A percentile compares a stretch with the other conserved stretches of the same genome.
Evolutionary conservation across 2,329 filamentous ascomycete species (phyloP).

Genomic region (Dichotomopilus funicola): DNA sequence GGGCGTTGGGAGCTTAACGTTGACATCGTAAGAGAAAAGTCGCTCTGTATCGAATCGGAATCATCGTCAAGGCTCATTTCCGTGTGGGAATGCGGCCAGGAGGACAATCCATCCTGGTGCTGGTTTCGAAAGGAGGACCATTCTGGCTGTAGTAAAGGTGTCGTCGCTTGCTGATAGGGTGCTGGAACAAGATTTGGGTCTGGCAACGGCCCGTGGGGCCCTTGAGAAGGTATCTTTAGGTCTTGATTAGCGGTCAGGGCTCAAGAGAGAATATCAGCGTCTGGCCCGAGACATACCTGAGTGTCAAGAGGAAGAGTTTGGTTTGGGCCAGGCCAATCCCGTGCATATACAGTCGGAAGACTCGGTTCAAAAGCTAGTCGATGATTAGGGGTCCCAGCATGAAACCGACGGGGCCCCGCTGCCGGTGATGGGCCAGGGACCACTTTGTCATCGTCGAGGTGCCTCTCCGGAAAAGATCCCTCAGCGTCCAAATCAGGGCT

Average conservation of each 20-base stretch:
- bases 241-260: not conserved
- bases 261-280: not conserved
- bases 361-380: slow-evolving; percentile 7
- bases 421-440: not conserved
- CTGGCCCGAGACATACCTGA: slow-evolving; percentile 10
- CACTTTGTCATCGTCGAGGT: slow-evolving; percentile 12
- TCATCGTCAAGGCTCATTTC: slow-evolving; percentile 19
- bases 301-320: slow-evolving; percentile 3
- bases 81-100: slow-evolving; percentile 10
- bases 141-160: slow-evolving; percentile 3
- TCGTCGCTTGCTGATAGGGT: not conserved
- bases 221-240: not conserved
- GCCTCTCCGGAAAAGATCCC: slow-evolving; percentile 22
- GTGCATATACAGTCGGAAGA: slow-evolving; percentile 2
- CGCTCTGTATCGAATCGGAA: slow-evolving; percentile 19
- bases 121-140: slow-evolving; percentile 14
- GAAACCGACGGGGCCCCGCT: slow-evolving; percentile 2
- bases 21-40: slow-evolving; percentile 5
- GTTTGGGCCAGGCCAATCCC: slow-evolving; percentile 12
- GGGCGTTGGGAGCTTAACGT: slow-evolving; percentile 3
- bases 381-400: slow-evolving; percentile 4
- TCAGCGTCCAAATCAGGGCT: slow-evolving; percentile 13
- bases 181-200: not conserved
- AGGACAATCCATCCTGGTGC: not conserved
- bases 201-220: not conserved